These are phyloP conservation scores for Huntiella moniliformis DNA, from an alignment of 2,329 filamentous ascomycete genomes.

Conservation along the genomic window DNA sequence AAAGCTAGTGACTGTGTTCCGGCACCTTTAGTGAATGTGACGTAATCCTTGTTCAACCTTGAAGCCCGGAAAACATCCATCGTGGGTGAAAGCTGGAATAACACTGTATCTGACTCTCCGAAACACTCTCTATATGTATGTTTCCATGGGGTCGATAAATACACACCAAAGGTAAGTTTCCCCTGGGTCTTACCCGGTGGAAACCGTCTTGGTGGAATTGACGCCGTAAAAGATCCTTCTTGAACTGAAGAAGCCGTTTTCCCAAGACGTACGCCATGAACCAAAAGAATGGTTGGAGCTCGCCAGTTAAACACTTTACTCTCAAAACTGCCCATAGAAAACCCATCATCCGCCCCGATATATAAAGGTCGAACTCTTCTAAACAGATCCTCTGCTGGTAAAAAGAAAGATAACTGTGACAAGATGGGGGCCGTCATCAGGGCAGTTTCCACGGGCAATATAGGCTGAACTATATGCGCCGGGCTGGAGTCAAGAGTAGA, in stretches of 20 bases:
- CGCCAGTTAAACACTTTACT: constrained; percentile 60
- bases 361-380: constrained; percentile 48
- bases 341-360: constrained; percentile 50
- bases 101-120: constrained; percentile 39
- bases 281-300: constrained; percentile 53
- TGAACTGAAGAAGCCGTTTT: constrained; percentile 29
- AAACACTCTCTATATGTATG: constrained; percentile 50
- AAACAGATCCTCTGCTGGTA: constrained; percentile 46
- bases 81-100: constrained; percentile 54
- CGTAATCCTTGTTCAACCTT: constrained; percentile 44
- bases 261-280: constrained; percentile 43
- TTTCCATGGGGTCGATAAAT: constrained; percentile 49
- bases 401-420: constrained; percentile 55
- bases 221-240: constrained; percentile 38
- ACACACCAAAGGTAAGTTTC: constrained; percentile 46
- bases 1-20: constrained; percentile 44
- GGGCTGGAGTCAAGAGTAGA: neutral
- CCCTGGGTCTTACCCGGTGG: constrained; percentile 30
- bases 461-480: constrained; percentile 22
- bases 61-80: constrained; percentile 56
- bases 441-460: constrained; percentile 33
- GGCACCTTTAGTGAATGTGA: constrained; percentile 46
- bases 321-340: constrained; percentile 61
- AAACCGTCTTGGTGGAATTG: constrained; percentile 44
- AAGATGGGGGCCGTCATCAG: constrained; percentile 47